Percentiles rank a stretch among this genome's conserved stretches.
Evolutionary conservation across 2,329 filamentous ascomycete genomes (phyloP).

Genomic region (Emergomyces orientalis): DNA sequence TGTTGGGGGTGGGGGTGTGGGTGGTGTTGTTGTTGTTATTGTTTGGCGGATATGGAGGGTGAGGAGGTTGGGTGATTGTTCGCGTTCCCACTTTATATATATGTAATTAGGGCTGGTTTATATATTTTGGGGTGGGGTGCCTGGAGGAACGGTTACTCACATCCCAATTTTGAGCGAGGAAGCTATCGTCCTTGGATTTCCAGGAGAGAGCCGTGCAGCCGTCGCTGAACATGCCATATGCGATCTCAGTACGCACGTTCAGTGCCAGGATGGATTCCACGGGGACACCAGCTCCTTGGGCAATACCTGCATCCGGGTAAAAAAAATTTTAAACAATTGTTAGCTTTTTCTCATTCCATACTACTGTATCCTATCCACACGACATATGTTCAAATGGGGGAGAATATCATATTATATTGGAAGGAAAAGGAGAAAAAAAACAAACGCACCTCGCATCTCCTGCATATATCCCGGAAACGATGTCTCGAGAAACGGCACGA

Average conservation of each 20-base stretch:
- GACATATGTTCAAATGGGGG: not conserved
- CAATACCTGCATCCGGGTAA: slow-evolving; percentile 36
- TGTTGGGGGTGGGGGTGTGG: slow-evolving; percentile 24
- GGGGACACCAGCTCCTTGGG: slow-evolving; percentile 42
- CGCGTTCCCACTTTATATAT: slow-evolving; percentile 34
- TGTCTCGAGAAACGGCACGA: slow-evolving; percentile 34
- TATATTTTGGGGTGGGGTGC: not conserved
- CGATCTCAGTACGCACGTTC: slow-evolving; percentile 52
- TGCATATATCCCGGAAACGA: slow-evolving; percentile 24
- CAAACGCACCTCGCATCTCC: slow-evolving; percentile 24
- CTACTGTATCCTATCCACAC: not conserved
- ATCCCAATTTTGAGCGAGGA: slow-evolving; percentile 50
- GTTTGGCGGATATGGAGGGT: slow-evolving; percentile 36
- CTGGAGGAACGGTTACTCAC: slow-evolving; percentile 14
- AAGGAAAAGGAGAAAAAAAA: not conserved
- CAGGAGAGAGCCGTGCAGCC: slow-evolving; percentile 50
- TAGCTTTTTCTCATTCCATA: not conserved
- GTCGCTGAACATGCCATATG: slow-evolving; percentile 48
- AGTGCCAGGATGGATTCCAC: slow-evolving; percentile 47
- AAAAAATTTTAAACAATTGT: not conserved
- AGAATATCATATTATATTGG: not conserved
- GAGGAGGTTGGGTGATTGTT: slow-evolving; percentile 43
- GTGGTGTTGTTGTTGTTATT: not conserved
- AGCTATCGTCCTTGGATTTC: slow-evolving; percentile 33
- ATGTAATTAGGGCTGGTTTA: slow-evolving; percentile 2